Percentiles rank a stretch among this genome's conserved stretches.
These are phyloP conservation scores for Fraxinus floribunda DNA, from an alignment of 305 asterid genomes.

Conservation along the genomic window DNA sequence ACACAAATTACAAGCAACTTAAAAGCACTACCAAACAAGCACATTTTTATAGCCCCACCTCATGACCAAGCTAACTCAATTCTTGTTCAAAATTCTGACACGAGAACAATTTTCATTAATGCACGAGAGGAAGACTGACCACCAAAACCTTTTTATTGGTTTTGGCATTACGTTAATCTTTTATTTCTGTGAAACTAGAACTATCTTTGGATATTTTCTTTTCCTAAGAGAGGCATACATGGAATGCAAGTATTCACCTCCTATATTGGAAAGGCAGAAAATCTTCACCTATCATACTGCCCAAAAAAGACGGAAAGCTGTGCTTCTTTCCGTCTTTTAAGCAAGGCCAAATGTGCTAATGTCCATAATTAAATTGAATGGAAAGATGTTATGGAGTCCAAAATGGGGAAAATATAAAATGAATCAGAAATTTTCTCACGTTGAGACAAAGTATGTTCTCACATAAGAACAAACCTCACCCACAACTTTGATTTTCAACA, in stretches of 20 bases:
- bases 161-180: too few species aligned
- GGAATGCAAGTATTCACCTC: not conserved
- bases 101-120: not conserved
- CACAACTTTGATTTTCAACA: constrained; percentile 13
- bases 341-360: not conserved
- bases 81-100: not conserved
- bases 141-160: not conserved
- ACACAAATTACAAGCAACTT: not conserved
- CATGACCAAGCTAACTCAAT: not conserved
- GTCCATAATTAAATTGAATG: not conserved
- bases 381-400: constrained; percentile 14
- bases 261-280: not conserved
- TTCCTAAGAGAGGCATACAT: not conserved
- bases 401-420: constrained; percentile 9
- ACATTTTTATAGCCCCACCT: not conserved
- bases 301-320: not conserved
- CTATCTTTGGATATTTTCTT: not conserved
- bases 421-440: constrained; percentile 1
- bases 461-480: constrained; percentile 12
- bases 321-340: not conserved
- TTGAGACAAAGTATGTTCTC: not conserved
- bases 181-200: not conserved
- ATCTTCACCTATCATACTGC: not conserved
- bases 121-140: not conserved
- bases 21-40: not conserved